phyloP scores from a whole-genome alignment of 371 early-diverging fungal species.

The Mucor ambiguus region DNA sequence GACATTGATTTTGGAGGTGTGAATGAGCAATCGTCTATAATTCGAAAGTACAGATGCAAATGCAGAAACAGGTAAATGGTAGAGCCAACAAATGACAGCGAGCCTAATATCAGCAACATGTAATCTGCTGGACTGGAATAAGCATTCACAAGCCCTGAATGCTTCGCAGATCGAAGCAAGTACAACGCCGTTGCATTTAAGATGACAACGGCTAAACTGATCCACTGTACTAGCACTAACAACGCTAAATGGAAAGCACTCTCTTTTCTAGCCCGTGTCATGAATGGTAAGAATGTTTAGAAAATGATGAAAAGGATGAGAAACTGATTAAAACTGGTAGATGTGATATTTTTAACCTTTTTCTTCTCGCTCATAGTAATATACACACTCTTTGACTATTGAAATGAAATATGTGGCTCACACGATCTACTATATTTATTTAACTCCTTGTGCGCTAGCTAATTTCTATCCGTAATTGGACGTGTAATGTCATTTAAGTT shows the following conservation, averaged over 20 bases:
- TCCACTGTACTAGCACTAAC: conserved; percentile 22
- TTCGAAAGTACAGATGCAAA: conserved; percentile 17
- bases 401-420: background rate
- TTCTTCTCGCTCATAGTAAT: background rate
- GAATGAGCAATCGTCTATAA: conserved; percentile 8
- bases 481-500: background rate
- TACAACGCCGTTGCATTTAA: conserved; percentile 27
- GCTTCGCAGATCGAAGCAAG: conserved; percentile 8
- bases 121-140: conserved; percentile 19
- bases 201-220: conserved; percentile 26
- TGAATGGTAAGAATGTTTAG: conserved; percentile 3
- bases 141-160: conserved; percentile 9
- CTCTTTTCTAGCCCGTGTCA: conserved; percentile 28
- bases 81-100: conserved; percentile 14
- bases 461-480: background rate
- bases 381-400: background rate
- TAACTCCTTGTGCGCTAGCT: background rate
- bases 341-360: background rate
- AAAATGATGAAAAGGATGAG: conserved; percentile 11
- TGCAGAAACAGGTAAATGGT: conserved; percentile 14
- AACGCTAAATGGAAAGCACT: conserved; percentile 21
- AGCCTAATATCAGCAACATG: conserved; percentile 15
- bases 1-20: conserved; percentile 13
- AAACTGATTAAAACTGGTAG: background rate
- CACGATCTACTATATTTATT: background rate